A percentile compares a stretch with the other conserved stretches of the same genome.
These are phyloP conservation scores for Colletotrichum liriopes DNA, from an alignment of 2,329 filamentous ascomycete species.

Conservation along the genomic window DNA sequence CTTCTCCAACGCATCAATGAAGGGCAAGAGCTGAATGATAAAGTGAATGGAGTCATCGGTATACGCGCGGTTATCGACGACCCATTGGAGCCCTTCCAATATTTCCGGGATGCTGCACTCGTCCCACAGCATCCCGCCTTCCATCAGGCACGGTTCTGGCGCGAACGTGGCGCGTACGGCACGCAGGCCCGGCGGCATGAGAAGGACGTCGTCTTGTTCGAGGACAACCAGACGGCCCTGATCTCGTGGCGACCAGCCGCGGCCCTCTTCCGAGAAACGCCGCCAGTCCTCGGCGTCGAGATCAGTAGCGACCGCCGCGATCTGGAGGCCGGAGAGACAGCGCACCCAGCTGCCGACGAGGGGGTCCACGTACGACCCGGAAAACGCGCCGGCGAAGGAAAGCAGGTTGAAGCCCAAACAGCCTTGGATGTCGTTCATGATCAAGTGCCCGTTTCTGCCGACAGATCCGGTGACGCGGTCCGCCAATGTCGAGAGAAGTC, in stretches of 20 bases:
- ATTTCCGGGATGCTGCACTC: slow-evolving; percentile 11
- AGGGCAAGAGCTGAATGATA: background rate
- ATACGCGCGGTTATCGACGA: background rate
- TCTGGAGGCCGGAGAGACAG: slow-evolving; percentile 3
- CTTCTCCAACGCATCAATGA: slow-evolving; percentile 2
- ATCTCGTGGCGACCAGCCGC: slow-evolving; percentile 3
- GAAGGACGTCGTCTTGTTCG: slow-evolving; percentile 8
- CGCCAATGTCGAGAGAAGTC: slow-evolving; percentile 9
- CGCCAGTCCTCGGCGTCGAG: slow-evolving; percentile 13
- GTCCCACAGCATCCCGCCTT: slow-evolving; percentile 17
- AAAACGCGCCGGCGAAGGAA: slow-evolving; percentile 5
- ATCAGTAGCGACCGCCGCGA: background rate
- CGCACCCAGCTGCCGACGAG: slow-evolving; percentile 5
- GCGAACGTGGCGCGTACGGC: background rate
- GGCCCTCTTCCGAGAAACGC: background rate
- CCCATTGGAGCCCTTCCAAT: background rate
- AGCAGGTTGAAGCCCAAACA: slow-evolving; percentile 12
- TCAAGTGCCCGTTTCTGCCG: background rate
- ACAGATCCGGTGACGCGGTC: slow-evolving; percentile 6
- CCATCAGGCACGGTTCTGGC: slow-evolving; percentile 9
- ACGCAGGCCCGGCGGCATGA: slow-evolving; percentile 11
- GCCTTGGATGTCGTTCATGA: background rate
- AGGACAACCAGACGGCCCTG: slow-evolving; percentile 1
- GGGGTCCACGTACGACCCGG: slow-evolving; percentile 1
- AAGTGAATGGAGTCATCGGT: background rate